These are phyloP conservation scores for Vitis hybrid DNA, from an alignment of 177 flowering plant species.

Conservation along the genomic window DNA sequence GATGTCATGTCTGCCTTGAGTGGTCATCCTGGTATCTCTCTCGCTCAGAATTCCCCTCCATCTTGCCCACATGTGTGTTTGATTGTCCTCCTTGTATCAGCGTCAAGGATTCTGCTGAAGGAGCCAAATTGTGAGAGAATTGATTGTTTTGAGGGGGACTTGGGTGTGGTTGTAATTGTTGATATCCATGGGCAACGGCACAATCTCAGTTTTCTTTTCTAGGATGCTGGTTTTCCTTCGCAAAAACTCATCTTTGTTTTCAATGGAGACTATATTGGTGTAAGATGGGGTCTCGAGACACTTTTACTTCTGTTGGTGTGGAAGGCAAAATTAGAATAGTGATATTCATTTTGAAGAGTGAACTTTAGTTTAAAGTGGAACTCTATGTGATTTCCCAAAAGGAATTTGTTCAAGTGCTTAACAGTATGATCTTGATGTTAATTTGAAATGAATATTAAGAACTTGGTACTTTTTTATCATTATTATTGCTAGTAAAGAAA, in stretches of 20 bases:
- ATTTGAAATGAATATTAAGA: too few relatives aligned
- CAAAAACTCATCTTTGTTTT: too few relatives aligned
- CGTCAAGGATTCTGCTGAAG: conserved; percentile 13
- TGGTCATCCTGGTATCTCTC: too few relatives aligned
- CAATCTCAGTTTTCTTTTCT: conserved; percentile 18
- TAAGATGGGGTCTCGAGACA: conserved; percentile 22
- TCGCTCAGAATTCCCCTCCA: too few relatives aligned
- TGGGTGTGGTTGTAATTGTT: conserved; percentile 24
- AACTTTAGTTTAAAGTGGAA: too few relatives aligned
- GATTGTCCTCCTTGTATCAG: neutral
- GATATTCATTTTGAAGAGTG: neutral
- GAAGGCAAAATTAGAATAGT: conserved; percentile 21
- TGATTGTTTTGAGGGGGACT: conserved; percentile 7
- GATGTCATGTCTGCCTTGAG: too few relatives aligned
- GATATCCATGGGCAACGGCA: conserved; percentile 28
- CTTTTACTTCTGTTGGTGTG: conserved; percentile 25
- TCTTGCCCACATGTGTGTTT: too few relatives aligned
- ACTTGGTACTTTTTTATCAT: neutral
- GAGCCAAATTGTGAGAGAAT: conserved; percentile 26
- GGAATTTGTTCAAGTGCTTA: too few relatives aligned
- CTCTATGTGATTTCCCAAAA: too few relatives aligned
- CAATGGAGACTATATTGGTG: too few relatives aligned
- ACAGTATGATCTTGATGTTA: too few relatives aligned
- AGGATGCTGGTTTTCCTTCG: conserved; percentile 15
- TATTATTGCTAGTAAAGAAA: too few relatives aligned